Percentiles rank a stretch among this genome's conserved stretches.
phyloP scores from a whole-genome alignment of 2,329 filamentous ascomycete species.

The Cyphellophora attinorum region DNA sequence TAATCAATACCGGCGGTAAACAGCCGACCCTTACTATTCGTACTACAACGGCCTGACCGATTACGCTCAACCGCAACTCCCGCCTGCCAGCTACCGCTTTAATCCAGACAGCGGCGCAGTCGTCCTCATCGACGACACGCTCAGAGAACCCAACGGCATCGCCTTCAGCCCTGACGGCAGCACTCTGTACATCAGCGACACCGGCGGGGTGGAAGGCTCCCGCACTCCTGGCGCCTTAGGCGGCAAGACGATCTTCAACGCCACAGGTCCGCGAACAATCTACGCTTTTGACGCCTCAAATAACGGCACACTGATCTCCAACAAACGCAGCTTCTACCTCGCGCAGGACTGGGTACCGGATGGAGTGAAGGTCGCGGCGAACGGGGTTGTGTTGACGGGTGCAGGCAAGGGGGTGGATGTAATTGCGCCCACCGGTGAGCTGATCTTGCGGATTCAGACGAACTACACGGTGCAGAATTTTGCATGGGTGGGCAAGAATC shows the following conservation, averaged over 20 bases:
- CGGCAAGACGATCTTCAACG: conserved; percentile 13
- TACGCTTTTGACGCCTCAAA: conserved; percentile 30
- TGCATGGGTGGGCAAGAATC: conserved; percentile 30
- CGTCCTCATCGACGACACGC: conserved; percentile 28
- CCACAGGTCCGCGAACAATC: conserved; percentile 13
- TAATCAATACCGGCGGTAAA: too few relatives aligned
- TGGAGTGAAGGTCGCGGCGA: conserved; percentile 32
- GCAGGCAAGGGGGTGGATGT: conserved; percentile 31
- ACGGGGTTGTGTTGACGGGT: conserved; percentile 32
- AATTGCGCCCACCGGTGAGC: conserved; percentile 26
- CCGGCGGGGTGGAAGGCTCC: conserved; percentile 22
- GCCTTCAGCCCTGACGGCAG: conserved; percentile 31
- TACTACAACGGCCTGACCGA: conserved; percentile 28
- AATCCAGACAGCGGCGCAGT: conserved; percentile 24
- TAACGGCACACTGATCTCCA: conserved; percentile 25
- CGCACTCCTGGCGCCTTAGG: conserved; percentile 19
- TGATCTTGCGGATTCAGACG: conserved; percentile 32
- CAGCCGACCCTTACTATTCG: conserved; percentile 35
- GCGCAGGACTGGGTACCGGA: conserved; percentile 31
- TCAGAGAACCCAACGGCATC: conserved; percentile 33
- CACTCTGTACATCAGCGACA: conserved; percentile 32
- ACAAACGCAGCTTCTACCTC: conserved; percentile 31
- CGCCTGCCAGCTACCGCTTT: conserved; percentile 30
- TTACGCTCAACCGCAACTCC: conserved; percentile 25
- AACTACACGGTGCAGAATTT: conserved; percentile 37